Conservation (phyloP, 345 rosid genomes). For the Salix arbutifolia region DNA sequence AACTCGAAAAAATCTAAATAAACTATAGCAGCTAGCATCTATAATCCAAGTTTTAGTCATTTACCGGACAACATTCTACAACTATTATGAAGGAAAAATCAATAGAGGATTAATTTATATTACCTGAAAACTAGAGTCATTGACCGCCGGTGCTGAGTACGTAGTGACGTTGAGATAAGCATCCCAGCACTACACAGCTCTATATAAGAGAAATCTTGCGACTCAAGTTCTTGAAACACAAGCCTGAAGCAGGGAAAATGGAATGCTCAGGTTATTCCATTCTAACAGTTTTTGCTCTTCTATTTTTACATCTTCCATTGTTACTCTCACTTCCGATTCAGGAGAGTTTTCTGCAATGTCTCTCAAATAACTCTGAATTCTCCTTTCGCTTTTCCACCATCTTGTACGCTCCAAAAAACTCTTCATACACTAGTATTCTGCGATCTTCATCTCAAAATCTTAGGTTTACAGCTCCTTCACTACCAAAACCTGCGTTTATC, state of each 20-base stretch:
- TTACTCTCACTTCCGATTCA: neutral
- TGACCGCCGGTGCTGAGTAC: no score
- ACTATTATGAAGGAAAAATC: no score
- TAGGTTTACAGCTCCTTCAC: slow-evolving; percentile 13
- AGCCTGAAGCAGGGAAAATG: slow-evolving; percentile 18
- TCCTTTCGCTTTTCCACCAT: slow-evolving; percentile 19
- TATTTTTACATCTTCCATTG: slow-evolving; percentile 9
- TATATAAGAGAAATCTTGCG: slow-evolving; percentile 4
- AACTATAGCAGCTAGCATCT: no score
- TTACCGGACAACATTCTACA: no score
- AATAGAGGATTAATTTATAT: no score
- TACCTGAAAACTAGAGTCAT: no score
- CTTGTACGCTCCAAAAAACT: slow-evolving; percentile 19
- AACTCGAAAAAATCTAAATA: no score
- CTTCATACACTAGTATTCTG: slow-evolving; percentile 14
- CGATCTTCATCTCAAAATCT: slow-evolving; percentile 20
- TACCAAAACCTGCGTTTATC: slow-evolving; percentile 19
- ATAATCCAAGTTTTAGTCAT: no score
- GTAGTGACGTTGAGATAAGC: neutral
- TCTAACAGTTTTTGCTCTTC: slow-evolving; percentile 17
- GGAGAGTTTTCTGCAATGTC: slow-evolving; percentile 22
- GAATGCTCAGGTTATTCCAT: neutral
- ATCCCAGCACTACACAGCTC: neutral
- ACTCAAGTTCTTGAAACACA: neutral
- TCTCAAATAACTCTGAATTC: slow-evolving; percentile 1